Conservation (phyloP, 108 stramenopile genomes). For the Discostella stelligeroides region DNA sequence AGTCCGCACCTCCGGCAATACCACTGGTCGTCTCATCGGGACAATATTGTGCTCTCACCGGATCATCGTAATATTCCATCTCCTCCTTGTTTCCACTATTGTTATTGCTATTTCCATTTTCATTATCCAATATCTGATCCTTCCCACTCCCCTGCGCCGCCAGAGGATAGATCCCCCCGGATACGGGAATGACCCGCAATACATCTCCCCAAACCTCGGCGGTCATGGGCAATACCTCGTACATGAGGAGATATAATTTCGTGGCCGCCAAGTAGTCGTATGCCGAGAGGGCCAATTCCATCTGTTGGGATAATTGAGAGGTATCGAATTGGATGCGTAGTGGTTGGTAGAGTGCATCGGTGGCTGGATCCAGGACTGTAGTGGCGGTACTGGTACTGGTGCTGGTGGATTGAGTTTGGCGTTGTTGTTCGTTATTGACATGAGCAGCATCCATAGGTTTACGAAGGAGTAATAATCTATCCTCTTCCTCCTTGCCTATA, state of each 20-base stretch:
- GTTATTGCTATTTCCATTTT: neutral
- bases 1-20: slow-evolving; percentile 44
- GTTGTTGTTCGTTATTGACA: too few relatives aligned
- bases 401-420: too few relatives aligned
- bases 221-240: slow-evolving; percentile 45
- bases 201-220: slow-evolving; percentile 42
- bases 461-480: too few relatives aligned
- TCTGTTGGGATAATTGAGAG: slow-evolving; percentile 12
- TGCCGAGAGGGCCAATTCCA: slow-evolving; percentile 28
- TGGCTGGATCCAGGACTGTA: slow-evolving; percentile 16
- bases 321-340: slow-evolving; percentile 48
- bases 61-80: slow-evolving; percentile 34
- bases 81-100: slow-evolving; percentile 5
- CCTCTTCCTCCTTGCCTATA: too few relatives aligned
- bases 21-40: slow-evolving; percentile 49
- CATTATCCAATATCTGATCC: slow-evolving; percentile 19
- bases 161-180: slow-evolving; percentile 50
- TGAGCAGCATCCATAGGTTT: too few relatives aligned
- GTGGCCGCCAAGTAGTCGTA: slow-evolving; percentile 26
- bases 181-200: slow-evolving; percentile 41
- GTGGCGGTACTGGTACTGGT: too few relatives aligned
- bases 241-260: slow-evolving; percentile 44
- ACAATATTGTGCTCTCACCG: slow-evolving; percentile 39
- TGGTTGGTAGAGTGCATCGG: slow-evolving; percentile 38
- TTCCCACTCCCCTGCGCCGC: slow-evolving; percentile 26